A percentile compares a stretch with the other conserved stretches of the same genome.
phyloP scores from a whole-genome alignment of 345 rosid species.

The Eutrema heterophyllum region DNA sequence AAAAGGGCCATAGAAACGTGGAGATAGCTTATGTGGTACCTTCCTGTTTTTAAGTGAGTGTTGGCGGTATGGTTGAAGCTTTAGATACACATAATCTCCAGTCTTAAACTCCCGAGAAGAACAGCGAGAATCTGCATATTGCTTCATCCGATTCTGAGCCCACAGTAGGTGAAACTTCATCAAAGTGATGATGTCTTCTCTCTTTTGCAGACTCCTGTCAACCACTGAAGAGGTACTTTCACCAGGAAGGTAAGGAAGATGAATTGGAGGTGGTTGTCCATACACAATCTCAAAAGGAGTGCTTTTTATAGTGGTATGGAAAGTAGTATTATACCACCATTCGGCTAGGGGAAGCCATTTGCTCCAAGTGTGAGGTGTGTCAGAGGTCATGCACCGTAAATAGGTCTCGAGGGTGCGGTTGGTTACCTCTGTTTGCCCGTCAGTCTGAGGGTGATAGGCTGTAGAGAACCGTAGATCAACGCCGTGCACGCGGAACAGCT shows the following conservation, averaged over 20 bases:
- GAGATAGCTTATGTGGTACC: background rate
- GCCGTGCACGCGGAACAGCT: background rate
- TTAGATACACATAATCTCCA: background rate
- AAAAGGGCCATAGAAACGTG: background rate
- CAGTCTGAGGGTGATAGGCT: background rate
- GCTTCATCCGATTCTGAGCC: too few species aligned
- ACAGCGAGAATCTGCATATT: too few species aligned
- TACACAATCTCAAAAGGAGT: background rate
- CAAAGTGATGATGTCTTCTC: too few species aligned
- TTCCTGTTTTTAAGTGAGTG: background rate
- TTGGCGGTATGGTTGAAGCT: background rate
- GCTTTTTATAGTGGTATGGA: background rate
- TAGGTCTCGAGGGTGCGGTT: background rate
- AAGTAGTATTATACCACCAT: background rate
- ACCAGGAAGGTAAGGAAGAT: too few species aligned
- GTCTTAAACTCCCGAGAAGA: background rate
- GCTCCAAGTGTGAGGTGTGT: background rate
- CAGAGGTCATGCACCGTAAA: background rate
- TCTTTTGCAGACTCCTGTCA: too few species aligned
- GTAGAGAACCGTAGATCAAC: background rate
- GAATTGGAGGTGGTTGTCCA: background rate
- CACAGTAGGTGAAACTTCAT: too few species aligned
- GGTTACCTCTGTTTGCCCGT: background rate
- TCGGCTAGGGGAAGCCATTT: background rate
- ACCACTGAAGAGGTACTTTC: too few species aligned